Evolutionary conservation across 2,329 filamentous ascomycete species (phyloP).

Genomic region (Aspergillus pseudonomiae): DNA sequence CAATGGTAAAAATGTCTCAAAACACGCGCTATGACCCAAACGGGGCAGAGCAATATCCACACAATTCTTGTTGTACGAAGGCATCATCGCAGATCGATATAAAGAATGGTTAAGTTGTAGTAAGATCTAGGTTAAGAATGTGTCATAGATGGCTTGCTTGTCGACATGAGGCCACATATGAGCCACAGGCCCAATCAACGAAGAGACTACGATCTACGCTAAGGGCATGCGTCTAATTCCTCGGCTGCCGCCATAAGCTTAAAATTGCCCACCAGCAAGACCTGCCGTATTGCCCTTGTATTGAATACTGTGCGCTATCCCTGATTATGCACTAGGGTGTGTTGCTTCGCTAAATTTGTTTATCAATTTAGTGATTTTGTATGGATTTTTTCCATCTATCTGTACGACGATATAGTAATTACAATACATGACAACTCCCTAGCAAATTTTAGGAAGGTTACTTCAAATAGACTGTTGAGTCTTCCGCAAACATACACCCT

Average conservation of each 20-base stretch:
- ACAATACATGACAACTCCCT: neutral
- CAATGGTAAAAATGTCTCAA: too few species aligned
- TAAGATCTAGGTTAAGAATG: neutral
- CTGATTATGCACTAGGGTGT: neutral
- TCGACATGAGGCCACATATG: neutral
- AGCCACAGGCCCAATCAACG: neutral
- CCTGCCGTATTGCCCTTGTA: neutral
- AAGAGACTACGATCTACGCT: neutral
- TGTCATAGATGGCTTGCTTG: neutral
- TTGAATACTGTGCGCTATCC: fast-evolving
- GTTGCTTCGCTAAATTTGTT: too few species aligned
- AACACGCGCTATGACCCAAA: too few species aligned
- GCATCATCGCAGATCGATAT: neutral
- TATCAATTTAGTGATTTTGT: too few species aligned
- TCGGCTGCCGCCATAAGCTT: neutral
- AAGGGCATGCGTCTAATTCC: neutral
- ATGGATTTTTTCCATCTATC: too few species aligned
- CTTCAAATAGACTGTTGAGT: neutral
- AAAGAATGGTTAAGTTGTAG: neutral
- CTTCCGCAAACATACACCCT: conserved; percentile 4
- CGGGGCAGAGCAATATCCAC: neutral
- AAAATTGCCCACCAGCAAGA: neutral
- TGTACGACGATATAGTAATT: neutral
- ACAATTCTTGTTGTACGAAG: neutral
- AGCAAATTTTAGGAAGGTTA: neutral